These are phyloP conservation scores for Macrophomina pseudophaseolina DNA, from an alignment of 2,329 filamentous ascomycete species.

Conservation along the genomic window DNA sequence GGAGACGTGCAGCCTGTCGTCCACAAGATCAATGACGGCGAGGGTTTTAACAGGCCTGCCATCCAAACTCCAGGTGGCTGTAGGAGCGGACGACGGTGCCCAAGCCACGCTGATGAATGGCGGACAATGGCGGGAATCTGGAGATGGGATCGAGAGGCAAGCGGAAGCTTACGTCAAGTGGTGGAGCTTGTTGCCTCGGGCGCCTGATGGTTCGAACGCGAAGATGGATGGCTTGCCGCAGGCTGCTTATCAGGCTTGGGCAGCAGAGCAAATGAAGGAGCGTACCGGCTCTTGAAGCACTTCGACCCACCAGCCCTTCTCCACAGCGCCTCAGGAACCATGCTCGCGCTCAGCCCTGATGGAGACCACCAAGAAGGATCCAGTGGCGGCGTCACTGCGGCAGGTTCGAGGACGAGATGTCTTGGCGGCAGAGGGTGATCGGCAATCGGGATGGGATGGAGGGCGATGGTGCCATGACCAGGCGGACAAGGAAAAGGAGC, in stretches of 20 bases:
- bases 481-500: not conserved
- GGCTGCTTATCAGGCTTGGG: not conserved
- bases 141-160: not conserved
- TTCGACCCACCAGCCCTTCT: not conserved
- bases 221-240: not conserved
- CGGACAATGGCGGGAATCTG: not conserved
- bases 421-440: not conserved
- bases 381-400: not conserved
- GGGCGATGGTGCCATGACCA: not conserved
- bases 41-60: not conserved
- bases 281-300: not conserved
- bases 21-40: not conserved
- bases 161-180: slow-evolving; percentile 7
- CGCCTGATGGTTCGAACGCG: not conserved
- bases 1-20: not conserved
- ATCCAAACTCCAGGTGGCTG: not conserved
- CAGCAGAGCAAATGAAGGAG: not conserved
- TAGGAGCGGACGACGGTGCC: not conserved
- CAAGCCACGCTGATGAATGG: slow-evolving; percentile 8
- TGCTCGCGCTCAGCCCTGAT: not conserved
- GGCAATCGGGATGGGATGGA: not conserved
- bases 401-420: not conserved
- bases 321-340: not conserved
- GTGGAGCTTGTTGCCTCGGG: slow-evolving; percentile 13
- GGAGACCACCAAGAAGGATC: not conserved